phyloP scores from a whole-genome alignment of 2,329 filamentous ascomycete genomes.

The Epichloe aotearoae region DNA sequence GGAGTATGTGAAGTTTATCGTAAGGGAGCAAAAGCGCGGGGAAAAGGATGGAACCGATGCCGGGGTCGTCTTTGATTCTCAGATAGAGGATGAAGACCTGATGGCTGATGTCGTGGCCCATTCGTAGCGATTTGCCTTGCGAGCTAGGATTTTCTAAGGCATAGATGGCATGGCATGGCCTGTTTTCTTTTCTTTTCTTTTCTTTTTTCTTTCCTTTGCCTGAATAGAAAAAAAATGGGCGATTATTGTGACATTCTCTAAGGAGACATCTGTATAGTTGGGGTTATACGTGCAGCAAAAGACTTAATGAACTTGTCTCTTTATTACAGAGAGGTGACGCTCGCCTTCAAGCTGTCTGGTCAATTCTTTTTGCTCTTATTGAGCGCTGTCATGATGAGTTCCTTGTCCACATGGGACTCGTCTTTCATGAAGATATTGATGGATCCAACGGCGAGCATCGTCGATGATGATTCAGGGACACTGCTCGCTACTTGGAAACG shows the following conservation, averaged over 20 bases:
- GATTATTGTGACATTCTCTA: not conserved
- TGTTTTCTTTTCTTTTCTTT: too few species aligned
- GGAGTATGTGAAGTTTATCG: slow-evolving; percentile 38
- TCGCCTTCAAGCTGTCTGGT: too few species aligned
- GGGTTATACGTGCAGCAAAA: not conserved
- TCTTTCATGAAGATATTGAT: too few species aligned
- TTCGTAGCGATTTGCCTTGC: slow-evolving; percentile 3
- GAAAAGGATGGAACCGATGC: slow-evolving; percentile 29
- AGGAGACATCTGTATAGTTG: not conserved
- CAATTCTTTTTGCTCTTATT: too few species aligned
- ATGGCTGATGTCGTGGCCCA: slow-evolving; percentile 34
- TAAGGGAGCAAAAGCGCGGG: slow-evolving; percentile 31
- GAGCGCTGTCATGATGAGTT: too few species aligned
- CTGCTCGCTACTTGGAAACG: too few species aligned
- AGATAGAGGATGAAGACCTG: slow-evolving; percentile 47
- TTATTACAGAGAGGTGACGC: not conserved
- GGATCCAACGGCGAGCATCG: too few species aligned
- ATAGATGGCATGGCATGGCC: not conserved
- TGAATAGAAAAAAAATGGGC: not conserved
- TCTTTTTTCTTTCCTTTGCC: too few species aligned
- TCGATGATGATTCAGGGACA: too few species aligned
- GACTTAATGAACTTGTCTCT: not conserved
- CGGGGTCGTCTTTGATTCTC: slow-evolving; percentile 28
- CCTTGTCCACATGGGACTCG: too few species aligned
- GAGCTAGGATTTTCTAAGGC: not conserved